Evolutionary conservation across 2,329 filamentous ascomycete species (phyloP), one percentile per base, ranked within the genome.

Genomic region (Aplosporella prunicola): DNA sequence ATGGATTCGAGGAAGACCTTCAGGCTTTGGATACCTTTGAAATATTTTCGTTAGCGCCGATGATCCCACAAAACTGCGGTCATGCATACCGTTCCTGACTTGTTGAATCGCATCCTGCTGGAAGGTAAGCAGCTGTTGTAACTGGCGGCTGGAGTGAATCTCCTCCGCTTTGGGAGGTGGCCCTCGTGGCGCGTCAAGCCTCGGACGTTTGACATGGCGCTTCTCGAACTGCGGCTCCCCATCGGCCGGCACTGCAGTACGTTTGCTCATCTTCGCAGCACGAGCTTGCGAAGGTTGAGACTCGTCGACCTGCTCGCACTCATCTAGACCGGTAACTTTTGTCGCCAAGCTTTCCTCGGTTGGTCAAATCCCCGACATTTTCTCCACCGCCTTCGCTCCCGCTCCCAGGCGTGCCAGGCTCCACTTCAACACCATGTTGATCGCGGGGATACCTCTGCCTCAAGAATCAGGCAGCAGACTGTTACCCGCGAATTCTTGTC

Each of bases 1-100:
- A 69, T 69, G 22, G 56, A 60, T 33, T 88, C 82, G 43, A 88
- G 75, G 29, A 88, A 76, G 6, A 66, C 60, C 53, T 85, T 85
- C 63, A 85, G 75, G 0, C 77, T 77, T 49, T 78, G 74, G 9
- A 85, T 69, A 14, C 76, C 78, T 81, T 32, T 2, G 24, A 0
- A 11, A 5, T 26, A 8, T 5, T 3, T 9, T 40, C 5, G 40
- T 55, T 14, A 55, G 46, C 31, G 35, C 11, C 22, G 26, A 11
- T 20, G 6, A 9, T 10, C 4, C 0, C 8, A 16, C 9, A 4
- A 9, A 18, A n/a, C n/a, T 1, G 11, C 5, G 3, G 3, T n/a
- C 5, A n/a, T 7, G 29, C 42, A 16, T 48, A 60, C 56, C 56
- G 31, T 36, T 52, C 25, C 57, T 48, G 10, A 59, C 48, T 16